Evolutionary conservation across 225 moss, liverwort and hornwort genomes (phyloP).

Genomic region (Straminergon stramineum): DNA sequence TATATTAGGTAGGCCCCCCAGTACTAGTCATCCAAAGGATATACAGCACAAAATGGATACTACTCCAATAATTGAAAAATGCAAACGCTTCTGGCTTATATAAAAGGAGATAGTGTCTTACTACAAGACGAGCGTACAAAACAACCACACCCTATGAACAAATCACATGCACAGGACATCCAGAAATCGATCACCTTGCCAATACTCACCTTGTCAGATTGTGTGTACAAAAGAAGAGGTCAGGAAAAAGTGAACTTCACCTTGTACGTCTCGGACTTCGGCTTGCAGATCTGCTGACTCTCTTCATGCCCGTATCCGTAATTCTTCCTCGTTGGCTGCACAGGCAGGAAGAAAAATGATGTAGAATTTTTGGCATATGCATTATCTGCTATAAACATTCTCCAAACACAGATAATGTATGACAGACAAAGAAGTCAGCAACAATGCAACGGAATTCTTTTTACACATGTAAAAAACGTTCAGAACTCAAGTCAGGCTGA

Average conservation of each 20-base stretch:
- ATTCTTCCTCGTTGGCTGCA: slow-evolving; percentile 90
- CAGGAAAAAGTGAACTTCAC: slow-evolving; percentile 15
- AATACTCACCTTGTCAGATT: neutral
- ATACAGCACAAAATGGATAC: neutral
- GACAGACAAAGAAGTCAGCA: neutral
- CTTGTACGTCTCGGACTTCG: slow-evolving; percentile 73
- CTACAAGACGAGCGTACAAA: neutral
- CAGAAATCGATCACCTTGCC: neutral
- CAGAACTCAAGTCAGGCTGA: neutral
- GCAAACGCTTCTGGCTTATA: neutral
- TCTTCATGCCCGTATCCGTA: slow-evolving; percentile 79
- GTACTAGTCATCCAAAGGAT: neutral
- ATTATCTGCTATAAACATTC: neutral
- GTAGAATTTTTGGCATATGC: neutral
- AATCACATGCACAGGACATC: neutral
- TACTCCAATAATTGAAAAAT: neutral
- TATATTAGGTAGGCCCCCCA: neutral
- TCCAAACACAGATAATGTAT: neutral
- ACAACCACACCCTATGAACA: neutral
- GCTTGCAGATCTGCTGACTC: slow-evolving; percentile 85
- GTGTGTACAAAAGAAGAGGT: neutral
- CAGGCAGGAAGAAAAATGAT: neutral
- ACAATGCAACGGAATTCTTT: neutral
- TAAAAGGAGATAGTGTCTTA: neutral
- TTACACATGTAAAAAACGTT: neutral